Evolutionary conservation across 805 yeast genomes (phyloP).

Genomic region (Saccharomyces mikatae): DNA sequence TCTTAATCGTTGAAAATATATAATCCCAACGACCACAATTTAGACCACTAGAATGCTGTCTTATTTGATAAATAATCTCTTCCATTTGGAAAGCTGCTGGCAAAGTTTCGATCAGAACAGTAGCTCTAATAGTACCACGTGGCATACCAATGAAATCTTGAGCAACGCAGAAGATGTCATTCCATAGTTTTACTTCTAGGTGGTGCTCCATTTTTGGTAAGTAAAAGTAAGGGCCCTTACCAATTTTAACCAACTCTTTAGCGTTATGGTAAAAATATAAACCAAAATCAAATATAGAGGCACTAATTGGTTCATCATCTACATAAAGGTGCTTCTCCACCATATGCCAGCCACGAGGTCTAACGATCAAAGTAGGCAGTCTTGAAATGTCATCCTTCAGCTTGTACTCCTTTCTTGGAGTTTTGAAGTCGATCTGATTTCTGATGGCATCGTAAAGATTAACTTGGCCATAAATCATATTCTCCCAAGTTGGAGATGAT

Average conservation of each 20-base stretch:
- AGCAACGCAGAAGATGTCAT: conserved; percentile 66
- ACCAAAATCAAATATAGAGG: conserved; percentile 74
- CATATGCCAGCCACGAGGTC: conserved; percentile 89
- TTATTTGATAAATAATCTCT: conserved; percentile 68
- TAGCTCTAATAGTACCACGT: conserved; percentile 74
- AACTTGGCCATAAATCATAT: conserved; percentile 73
- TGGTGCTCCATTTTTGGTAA: conserved; percentile 84
- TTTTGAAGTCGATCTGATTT: conserved; percentile 48
- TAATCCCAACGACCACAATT: conserved; percentile 91
- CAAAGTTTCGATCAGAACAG: conserved; percentile 76
- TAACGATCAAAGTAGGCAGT: conserved; percentile 67
- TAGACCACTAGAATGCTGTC: conserved; percentile 71
- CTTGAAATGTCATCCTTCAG: conserved; percentile 39
- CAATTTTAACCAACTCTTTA: conserved; percentile 47
- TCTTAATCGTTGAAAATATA: conserved; percentile 71
- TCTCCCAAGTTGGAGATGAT: conserved; percentile 76
- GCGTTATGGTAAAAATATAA: conserved; percentile 73
- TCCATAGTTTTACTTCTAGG: conserved; percentile 76
- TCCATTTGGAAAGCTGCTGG: conserved; percentile 86
- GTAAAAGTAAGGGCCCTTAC: conserved; percentile 75
- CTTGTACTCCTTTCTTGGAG: conserved; percentile 38
- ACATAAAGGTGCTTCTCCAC: conserved; percentile 62
- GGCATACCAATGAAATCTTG: conserved; percentile 63
- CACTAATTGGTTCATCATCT: conserved; percentile 70
- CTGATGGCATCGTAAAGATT: conserved; percentile 71